phyloP scores from a whole-genome alignment of 192 early-diverging fungal genomes.

The Mortierella claussenii region DNA sequence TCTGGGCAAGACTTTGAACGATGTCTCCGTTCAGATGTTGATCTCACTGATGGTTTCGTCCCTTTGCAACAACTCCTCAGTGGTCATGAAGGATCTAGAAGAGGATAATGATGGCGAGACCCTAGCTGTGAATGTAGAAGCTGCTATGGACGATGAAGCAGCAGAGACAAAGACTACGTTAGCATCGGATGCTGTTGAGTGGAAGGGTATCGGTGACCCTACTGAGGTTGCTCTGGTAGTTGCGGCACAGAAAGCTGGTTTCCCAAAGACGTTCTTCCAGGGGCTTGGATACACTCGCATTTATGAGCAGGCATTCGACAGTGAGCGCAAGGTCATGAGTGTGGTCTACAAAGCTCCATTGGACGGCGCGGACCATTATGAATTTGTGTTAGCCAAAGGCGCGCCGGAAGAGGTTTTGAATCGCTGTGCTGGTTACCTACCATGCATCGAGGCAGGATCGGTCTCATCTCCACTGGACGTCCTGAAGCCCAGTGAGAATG shows the following conservation, averaged over 20 bases:
- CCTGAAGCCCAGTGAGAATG: conserved; percentile 44
- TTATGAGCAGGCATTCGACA: conserved; percentile 91
- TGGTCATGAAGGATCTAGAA: conserved; percentile 66
- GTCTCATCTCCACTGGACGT: conserved; percentile 36
- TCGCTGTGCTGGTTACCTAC: conserved; percentile 71
- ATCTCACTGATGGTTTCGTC: conserved; percentile 77
- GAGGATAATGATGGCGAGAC: conserved; percentile 29
- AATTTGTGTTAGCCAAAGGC: conserved; percentile 85
- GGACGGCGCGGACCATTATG: conserved; percentile 19
- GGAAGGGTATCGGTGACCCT: conserved; percentile 88
- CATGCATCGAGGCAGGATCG: conserved; percentile 6
- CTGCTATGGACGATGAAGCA: neutral
- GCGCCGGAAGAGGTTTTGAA: conserved; percentile 91
- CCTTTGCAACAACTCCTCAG: conserved; percentile 89
- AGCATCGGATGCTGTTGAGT: conserved; percentile 38
- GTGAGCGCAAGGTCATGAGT: conserved; percentile 97
- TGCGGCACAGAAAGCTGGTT: conserved; percentile 85
- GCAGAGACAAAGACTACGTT: neutral
- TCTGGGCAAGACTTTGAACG: conserved; percentile 55
- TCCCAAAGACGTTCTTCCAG: conserved; percentile 74
- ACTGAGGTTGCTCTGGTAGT: conserved; percentile 95
- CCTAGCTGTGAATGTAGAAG: too few species aligned
- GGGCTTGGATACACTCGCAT: conserved; percentile 67
- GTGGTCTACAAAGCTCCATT: conserved; percentile 69
- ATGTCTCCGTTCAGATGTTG: conserved; percentile 62